Percentiles rank a stretch among this genome's conserved stretches.
These are phyloP conservation scores for Suaeda aralocaspica DNA, from an alignment of 148 eudicot genomes.

Conservation along the genomic window DNA sequence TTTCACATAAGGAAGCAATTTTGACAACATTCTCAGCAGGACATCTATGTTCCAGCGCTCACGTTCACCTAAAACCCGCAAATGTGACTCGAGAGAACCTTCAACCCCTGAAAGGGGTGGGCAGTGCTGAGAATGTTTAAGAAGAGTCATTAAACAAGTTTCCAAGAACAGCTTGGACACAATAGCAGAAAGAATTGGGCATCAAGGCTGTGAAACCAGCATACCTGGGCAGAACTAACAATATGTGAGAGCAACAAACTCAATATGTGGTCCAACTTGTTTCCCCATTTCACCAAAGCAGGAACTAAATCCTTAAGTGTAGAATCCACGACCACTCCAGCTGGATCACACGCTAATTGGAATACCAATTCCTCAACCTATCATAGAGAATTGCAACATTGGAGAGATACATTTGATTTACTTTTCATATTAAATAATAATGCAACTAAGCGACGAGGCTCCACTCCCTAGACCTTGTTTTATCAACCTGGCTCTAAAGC, in stretches of 20 bases:
- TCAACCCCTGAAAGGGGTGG: slow-evolving; percentile 98
- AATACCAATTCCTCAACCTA: slow-evolving; percentile 99
- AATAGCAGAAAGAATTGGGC: neutral
- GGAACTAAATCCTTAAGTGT: slow-evolving; percentile 82
- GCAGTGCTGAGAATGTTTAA: slow-evolving; percentile 59
- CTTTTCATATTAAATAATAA: slow-evolving; percentile 35
- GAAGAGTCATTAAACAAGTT: slow-evolving; percentile 18
- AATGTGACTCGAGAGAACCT: slow-evolving; percentile 85
- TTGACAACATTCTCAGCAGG: slow-evolving; percentile 65
- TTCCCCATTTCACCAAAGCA: slow-evolving; percentile 82
- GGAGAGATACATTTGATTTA: slow-evolving; percentile 32
- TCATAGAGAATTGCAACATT: slow-evolving; percentile 39
- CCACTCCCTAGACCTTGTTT: slow-evolving; percentile 85
- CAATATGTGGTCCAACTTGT: slow-evolving; percentile 66
- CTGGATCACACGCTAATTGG: slow-evolving; percentile 91
- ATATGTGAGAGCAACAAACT: slow-evolving; percentile 63
- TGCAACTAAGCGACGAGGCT: slow-evolving; percentile 59
- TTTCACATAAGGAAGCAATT: slow-evolving; percentile 67
- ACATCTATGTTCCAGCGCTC: slow-evolving; percentile 97
- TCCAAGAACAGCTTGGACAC: neutral
- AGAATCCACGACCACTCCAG: slow-evolving; percentile 90
- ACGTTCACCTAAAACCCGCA: slow-evolving; percentile 88
- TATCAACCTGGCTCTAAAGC: slow-evolving; percentile 60
- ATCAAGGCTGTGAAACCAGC: slow-evolving; percentile 12
- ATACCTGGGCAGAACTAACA: slow-evolving; percentile 72